Evolutionary conservation across 257 asterid genomes (phyloP), one percentile per base, ranked within the genome.

Genomic region (Perilla frutescens): DNA sequence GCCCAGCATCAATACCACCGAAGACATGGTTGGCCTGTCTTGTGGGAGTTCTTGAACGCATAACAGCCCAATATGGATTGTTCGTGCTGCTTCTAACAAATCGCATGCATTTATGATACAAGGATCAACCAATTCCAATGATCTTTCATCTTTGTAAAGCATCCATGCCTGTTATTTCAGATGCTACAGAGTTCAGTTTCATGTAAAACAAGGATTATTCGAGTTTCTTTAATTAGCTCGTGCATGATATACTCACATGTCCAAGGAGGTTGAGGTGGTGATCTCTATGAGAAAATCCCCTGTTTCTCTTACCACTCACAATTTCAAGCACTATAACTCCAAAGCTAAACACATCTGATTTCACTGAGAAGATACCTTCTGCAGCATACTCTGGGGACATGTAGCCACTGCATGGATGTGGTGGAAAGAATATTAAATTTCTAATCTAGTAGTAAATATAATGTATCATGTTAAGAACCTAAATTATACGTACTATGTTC

Each of bases 401-500:
- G 58, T 83, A 83, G 8, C 82, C 79, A 37, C 87, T 82, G 37
- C 70, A 43, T 48, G 14, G 54, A 34, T 2, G 37, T 34, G 37
- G 37, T 34, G 37, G 1, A 39, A 66, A 32, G 44, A 13, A 43
- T n/a, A 34, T 56, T 6, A 41, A 3, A 34, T 20, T 1, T 3
- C 15, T 12, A 11, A 39, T 8, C 1, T 36, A 32, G 11, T 20
- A 34, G n/a, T 2, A 8, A 4, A 8, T 48, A 0, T 10, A 12
- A 10, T 4, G 7, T 45, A 45, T 45, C 50, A 9, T 48, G 54
- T 12, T 48, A 12, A 3, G 14, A 1, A 48, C 14, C 15, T 48
- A 2, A 56, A 3, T 15, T 51, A 20, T 41, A 59, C 87, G 71
- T 85, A 85, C 92, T 76, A 77, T 63, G 88, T 86, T 64, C 90